Evolutionary conservation across 2,329 filamentous ascomycete species (phyloP).

Genomic region (Trichothecium roseum): DNA sequence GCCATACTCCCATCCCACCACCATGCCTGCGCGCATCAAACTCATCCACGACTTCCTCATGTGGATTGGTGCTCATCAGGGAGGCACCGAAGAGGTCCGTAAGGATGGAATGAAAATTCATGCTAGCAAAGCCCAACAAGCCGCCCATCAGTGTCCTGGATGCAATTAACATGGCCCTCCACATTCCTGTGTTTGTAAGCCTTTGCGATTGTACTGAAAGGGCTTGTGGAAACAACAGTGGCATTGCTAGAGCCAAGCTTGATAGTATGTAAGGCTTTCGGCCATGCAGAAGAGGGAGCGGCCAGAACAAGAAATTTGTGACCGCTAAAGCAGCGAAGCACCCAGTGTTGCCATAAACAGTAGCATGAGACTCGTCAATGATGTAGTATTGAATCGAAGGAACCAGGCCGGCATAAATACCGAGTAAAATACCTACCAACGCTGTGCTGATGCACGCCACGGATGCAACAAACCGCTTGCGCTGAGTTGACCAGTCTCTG

Average conservation of each 20-base stretch:
- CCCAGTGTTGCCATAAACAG: constrained; percentile 63
- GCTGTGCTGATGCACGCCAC: constrained; percentile 66
- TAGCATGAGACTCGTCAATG: constrained; percentile 55
- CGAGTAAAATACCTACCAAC: constrained; percentile 58
- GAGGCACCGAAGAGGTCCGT: constrained; percentile 70
- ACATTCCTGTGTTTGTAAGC: constrained; percentile 43
- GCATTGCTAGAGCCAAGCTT: constrained; percentile 58
- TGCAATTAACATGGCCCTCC: constrained; percentile 50
- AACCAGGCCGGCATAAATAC: constrained; percentile 69
- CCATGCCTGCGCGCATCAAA: constrained; percentile 65
- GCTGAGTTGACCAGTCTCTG: constrained; percentile 56
- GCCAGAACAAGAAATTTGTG: constrained; percentile 62
- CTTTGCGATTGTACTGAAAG: constrained; percentile 48
- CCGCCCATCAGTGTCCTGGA: constrained; percentile 57
- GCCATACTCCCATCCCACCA: constrained; percentile 71
- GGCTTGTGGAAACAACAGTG: constrained; percentile 67
- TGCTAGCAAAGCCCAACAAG: constrained; percentile 63
- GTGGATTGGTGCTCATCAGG: constrained; percentile 59
- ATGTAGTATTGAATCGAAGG: constrained; percentile 73
- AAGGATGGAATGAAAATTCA: constrained; percentile 64
- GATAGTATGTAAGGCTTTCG: constrained; percentile 67
- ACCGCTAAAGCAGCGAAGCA: constrained; percentile 63
- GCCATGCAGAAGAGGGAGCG: constrained; percentile 63
- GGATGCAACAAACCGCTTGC: constrained; percentile 58
- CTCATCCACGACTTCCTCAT: constrained; percentile 58